Conservation (phyloP, 257 asterid genomes). For the Voacanga thouarsii region DNA sequence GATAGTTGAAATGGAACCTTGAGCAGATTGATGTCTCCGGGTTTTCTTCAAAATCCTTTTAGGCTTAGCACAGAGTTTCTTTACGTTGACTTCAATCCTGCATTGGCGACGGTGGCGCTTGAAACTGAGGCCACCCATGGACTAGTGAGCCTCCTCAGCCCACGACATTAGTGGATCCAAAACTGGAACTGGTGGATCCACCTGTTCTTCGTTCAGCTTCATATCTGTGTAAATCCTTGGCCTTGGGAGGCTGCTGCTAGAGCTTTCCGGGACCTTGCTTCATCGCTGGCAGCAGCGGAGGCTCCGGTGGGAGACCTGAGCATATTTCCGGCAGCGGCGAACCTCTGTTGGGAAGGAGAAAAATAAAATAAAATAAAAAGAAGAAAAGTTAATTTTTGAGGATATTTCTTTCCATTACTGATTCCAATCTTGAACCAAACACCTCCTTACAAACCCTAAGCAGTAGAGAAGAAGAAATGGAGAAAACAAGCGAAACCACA, state of each 20-base stretch:
- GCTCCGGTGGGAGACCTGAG: conserved; percentile 41
- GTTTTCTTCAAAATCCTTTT: conserved; percentile 30
- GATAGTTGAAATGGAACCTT: not conserved
- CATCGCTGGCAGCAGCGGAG: not conserved
- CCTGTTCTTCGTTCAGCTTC: conserved; percentile 48
- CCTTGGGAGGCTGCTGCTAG: conserved; percentile 90
- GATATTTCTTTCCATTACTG: too few species aligned
- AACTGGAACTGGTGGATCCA: conserved; percentile 75
- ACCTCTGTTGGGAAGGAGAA: conserved; percentile 36
- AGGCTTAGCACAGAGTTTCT: conserved; percentile 55
- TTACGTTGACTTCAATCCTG: conserved; percentile 75
- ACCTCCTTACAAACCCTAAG: not conserved
- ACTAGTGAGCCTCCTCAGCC: conserved; percentile 95
- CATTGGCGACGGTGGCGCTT: conserved; percentile 86
- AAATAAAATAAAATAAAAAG: too few species aligned
- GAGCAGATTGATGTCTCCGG: conserved; percentile 10
- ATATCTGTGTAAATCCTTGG: conserved; percentile 70
- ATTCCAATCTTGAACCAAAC: too few species aligned
- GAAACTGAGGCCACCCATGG: conserved; percentile 86
- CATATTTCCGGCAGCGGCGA: conserved; percentile 36
- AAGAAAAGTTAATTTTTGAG: too few species aligned
- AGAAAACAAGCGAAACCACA: conserved; percentile 10
- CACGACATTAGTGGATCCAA: conserved; percentile 65
- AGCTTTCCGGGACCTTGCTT: conserved; percentile 66
- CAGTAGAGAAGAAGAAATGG: conserved; percentile 26